These are phyloP conservation scores for Pulicaria dysenterica DNA, from an alignment of 129 eudicot genomes.

Conservation along the genomic window DNA sequence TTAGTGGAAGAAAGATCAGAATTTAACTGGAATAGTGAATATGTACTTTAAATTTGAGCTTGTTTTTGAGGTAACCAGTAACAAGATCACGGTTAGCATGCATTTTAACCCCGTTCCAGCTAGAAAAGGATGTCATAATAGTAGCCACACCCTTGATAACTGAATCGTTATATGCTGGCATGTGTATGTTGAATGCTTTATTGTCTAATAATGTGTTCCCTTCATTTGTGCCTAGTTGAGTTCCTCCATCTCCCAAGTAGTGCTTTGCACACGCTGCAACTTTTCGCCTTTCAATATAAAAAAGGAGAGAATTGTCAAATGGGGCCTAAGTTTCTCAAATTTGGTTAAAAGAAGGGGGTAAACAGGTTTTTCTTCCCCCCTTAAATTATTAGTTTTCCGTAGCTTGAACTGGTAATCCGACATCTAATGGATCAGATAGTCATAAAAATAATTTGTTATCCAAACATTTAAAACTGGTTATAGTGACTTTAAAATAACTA, in stretches of 20 bases:
- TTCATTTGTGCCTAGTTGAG: constrained; percentile 56
- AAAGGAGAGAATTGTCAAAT: neutral
- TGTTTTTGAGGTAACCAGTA: constrained; percentile 55
- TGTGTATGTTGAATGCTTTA: constrained; percentile 49
- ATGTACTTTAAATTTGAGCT: constrained; percentile 53
- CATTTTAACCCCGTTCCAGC: constrained; percentile 78
- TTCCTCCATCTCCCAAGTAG: constrained; percentile 80
- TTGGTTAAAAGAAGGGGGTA: too few species aligned
- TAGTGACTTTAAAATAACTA: too few species aligned
- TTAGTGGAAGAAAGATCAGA: neutral
- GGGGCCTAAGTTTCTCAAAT: neutral
- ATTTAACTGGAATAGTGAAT: neutral
- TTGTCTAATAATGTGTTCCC: constrained; percentile 48
- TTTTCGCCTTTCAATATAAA: constrained; percentile 40
- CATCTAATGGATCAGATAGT: too few species aligned
- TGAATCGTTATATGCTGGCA: constrained; percentile 70
- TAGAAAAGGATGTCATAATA: constrained; percentile 71
- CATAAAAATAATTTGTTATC: too few species aligned
- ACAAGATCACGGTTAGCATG: constrained; percentile 59
- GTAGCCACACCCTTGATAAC: constrained; percentile 72
- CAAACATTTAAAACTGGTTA: too few species aligned
- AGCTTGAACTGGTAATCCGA: too few species aligned
- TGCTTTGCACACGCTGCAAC: constrained; percentile 73
- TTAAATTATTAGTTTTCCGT: too few species aligned
- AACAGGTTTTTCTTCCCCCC: too few species aligned